Evolutionary conservation across 2,329 filamentous ascomycete species (phyloP).

Genomic region (Dothideomycetes sp.): DNA sequence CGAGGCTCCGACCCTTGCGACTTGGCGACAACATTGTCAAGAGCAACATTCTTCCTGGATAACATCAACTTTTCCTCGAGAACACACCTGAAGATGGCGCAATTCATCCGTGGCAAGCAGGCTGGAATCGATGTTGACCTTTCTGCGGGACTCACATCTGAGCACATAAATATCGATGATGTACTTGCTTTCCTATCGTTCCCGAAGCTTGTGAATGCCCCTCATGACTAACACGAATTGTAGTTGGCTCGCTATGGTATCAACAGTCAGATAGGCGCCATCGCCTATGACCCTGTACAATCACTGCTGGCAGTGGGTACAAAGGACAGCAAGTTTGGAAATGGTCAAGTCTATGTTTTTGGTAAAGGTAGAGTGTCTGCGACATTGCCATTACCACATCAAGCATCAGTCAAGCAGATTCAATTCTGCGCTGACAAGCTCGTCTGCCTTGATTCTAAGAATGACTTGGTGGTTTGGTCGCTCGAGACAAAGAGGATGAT

Average conservation of each 20-base stretch:
- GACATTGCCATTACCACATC: slow-evolving; percentile 59
- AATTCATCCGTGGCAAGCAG: slow-evolving; percentile 86
- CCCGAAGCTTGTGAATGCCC: too few relatives aligned
- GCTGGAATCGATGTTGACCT: slow-evolving; percentile 86
- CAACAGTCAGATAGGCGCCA: slow-evolving; percentile 55
- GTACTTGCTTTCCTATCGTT: too few relatives aligned
- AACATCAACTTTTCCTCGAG: too few relatives aligned
- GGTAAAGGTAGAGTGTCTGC: slow-evolving; percentile 74
- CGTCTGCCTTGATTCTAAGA: slow-evolving; percentile 73
- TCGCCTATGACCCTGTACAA: slow-evolving; percentile 89
- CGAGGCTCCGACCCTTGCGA: too few relatives aligned
- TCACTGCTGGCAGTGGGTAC: slow-evolving; percentile 89
- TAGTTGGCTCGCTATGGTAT: slow-evolving; percentile 68
- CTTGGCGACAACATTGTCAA: too few relatives aligned
- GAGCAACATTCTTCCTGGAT: too few relatives aligned
- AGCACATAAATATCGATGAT: slow-evolving; percentile 75
- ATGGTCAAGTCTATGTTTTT: slow-evolving; percentile 81
- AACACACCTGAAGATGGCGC: slow-evolving; percentile 76
- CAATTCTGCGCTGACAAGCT: slow-evolving; percentile 83
- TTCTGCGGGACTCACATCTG: slow-evolving; percentile 67
- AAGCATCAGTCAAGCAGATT: slow-evolving; percentile 64
- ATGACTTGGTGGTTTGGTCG: slow-evolving; percentile 78
- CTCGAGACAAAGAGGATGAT: slow-evolving; percentile 59
- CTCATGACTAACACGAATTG: neutral
- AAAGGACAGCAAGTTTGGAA: slow-evolving; percentile 73